Evolutionary conservation across 2,329 filamentous ascomycete genomes (phyloP).

Genomic region (Colletotrichum musicola): DNA sequence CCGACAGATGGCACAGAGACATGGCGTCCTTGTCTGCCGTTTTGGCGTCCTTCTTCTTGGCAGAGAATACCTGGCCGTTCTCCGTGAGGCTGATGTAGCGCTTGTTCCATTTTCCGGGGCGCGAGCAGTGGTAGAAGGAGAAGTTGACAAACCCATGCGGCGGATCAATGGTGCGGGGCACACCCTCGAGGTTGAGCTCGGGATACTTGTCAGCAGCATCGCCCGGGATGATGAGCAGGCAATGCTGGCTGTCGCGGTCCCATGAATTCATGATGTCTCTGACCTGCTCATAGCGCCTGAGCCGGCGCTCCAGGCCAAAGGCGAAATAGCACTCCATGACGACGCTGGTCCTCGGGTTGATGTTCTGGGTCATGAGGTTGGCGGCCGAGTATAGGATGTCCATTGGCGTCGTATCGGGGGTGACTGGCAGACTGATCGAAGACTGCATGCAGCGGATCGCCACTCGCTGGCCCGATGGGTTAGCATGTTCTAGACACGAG

Average conservation of each 20-base stretch:
- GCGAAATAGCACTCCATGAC: conserved; percentile 81
- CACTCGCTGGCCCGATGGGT: conserved; percentile 68
- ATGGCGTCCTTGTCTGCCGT: conserved; percentile 73
- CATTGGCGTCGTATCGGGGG: conserved; percentile 77
- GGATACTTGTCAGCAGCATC: conserved; percentile 66
- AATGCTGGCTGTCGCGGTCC: conserved; percentile 85
- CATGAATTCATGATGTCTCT: conserved; percentile 93
- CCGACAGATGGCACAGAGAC: conserved; percentile 85
- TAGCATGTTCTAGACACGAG: conserved; percentile 40
- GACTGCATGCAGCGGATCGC: conserved; percentile 79
- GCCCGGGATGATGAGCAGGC: conserved; percentile 74
- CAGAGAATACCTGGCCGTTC: conserved; percentile 78
- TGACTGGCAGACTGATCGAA: conserved; percentile 78
- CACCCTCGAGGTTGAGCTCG: conserved; percentile 75
- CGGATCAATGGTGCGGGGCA: conserved; percentile 68
- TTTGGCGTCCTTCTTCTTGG: conserved; percentile 77
- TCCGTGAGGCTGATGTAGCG: conserved; percentile 79
- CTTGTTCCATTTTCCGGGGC: conserved; percentile 89
- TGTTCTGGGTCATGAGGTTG: conserved; percentile 70
- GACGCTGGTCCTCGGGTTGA: conserved; percentile 76
- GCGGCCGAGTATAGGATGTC: conserved; percentile 80
- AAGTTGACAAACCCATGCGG: conserved; percentile 74
- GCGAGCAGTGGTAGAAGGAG: conserved; percentile 83
- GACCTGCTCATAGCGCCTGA: conserved; percentile 88
- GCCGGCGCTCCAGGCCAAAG: conserved; percentile 82